Conservation (phyloP, 768 basidiomycete species). For the Gautieria morchelliformis region DNA sequence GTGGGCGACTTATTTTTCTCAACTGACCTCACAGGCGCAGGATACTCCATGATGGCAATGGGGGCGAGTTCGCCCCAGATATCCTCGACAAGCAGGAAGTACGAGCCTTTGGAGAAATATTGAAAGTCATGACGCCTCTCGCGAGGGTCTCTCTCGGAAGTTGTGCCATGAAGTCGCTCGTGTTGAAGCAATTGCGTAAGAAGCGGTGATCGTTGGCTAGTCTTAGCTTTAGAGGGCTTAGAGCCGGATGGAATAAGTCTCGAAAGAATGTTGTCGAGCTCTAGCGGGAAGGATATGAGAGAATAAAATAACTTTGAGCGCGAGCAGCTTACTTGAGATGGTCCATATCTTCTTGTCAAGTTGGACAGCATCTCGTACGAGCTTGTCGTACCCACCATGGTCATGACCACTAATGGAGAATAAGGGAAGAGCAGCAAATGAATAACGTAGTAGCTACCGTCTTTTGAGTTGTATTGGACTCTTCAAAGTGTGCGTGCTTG, state of each 20-base stretch:
- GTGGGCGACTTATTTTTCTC: slow-evolving; percentile 38
- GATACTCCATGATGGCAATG: slow-evolving; percentile 77
- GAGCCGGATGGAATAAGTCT: slow-evolving; percentile 18
- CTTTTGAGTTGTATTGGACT: slow-evolving; percentile 59
- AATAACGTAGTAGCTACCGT: slow-evolving; percentile 34
- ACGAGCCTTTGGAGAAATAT: slow-evolving; percentile 70
- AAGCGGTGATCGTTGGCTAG: slow-evolving; percentile 27
- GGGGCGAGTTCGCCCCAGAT: slow-evolving; percentile 75
- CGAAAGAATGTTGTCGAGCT: slow-evolving; percentile 10
- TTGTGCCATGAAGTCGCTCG: slow-evolving; percentile 75
- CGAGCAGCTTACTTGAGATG: slow-evolving; percentile 20
- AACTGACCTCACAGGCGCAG: slow-evolving; percentile 41
- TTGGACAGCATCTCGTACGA: slow-evolving; percentile 55
- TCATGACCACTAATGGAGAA: slow-evolving; percentile 9
- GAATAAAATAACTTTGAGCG: not conserved
- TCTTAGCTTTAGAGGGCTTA: slow-evolving; percentile 22
- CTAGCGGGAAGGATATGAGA: not conserved
- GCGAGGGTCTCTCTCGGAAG: slow-evolving; percentile 83
- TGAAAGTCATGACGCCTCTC: slow-evolving; percentile 80
- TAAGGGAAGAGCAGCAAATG: not conserved
- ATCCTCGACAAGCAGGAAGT: slow-evolving; percentile 90
- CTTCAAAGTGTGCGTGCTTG: slow-evolving; percentile 28
- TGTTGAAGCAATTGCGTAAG: slow-evolving; percentile 44
- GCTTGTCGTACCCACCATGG: slow-evolving; percentile 31
- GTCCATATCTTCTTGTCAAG: slow-evolving; percentile 87